These are phyloP conservation scores for Nicotiana undulata DNA, from an alignment of 257 asterid genomes.

Conservation along the genomic window DNA sequence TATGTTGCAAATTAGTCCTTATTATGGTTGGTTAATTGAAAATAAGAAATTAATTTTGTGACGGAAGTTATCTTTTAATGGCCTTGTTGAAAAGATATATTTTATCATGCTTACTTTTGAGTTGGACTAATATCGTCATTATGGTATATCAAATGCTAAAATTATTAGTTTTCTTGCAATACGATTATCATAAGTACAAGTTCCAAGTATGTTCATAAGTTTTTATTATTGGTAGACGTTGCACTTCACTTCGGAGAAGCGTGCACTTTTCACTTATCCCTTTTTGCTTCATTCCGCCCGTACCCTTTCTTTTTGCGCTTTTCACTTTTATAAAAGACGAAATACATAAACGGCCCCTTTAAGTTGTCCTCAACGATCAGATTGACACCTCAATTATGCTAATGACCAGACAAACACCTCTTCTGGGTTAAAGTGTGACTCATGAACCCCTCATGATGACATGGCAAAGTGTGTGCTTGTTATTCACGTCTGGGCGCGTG, in stretches of 20 bases:
- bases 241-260: background rate
- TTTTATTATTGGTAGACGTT: background rate
- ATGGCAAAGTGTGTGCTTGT: no score
- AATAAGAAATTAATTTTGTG: background rate
- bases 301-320: background rate
- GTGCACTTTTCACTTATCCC: background rate
- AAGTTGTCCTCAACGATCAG: no score
- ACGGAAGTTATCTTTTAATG: background rate
- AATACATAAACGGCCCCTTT: no score
- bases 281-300: background rate
- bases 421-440: no score
- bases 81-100: background rate
- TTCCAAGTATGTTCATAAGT: background rate
- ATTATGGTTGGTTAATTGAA: background rate
- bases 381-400: no score
- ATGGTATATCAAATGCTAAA: background rate
- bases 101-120: background rate
- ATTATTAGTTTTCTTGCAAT: background rate
- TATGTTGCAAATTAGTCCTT: background rate
- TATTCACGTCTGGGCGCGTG: no score
- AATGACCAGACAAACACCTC: no score
- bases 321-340: background rate
- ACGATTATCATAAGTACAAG: background rate
- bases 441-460: no score
- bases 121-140: background rate